These are phyloP conservation scores for Chaetomiaceae sp. DNA, from an alignment of 2,329 filamentous ascomycete genomes.

Conservation along the genomic window DNA sequence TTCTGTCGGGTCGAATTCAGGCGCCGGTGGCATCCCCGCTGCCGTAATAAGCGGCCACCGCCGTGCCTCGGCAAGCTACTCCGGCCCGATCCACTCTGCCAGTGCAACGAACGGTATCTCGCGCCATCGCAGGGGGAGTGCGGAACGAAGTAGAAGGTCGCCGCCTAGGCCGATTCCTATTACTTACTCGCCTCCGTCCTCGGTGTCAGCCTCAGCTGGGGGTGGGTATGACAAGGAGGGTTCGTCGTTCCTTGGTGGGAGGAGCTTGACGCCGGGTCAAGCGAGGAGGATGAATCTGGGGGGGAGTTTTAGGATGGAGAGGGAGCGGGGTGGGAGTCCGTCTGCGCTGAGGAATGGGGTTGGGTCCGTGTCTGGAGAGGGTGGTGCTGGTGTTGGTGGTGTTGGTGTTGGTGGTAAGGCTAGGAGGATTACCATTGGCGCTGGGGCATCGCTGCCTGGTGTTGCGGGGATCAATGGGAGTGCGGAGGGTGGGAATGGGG, in stretches of 20 bases:
- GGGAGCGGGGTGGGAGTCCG: slow-evolving; percentile 10
- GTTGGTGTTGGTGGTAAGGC: slow-evolving; percentile 27
- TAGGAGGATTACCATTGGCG: slow-evolving; percentile 43
- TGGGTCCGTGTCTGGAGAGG: neutral
- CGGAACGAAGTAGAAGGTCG: slow-evolving; percentile 45
- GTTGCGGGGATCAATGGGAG: too few species aligned
- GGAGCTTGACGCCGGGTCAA: slow-evolving; percentile 48
- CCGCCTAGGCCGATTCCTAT: slow-evolving; percentile 41
- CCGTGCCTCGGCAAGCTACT: slow-evolving; percentile 36
- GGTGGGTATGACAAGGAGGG: slow-evolving; percentile 17
- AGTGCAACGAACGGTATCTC: slow-evolving; percentile 54
- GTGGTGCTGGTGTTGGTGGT: slow-evolving; percentile 2
- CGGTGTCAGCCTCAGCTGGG: slow-evolving; percentile 3
- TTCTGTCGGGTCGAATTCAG: slow-evolving; percentile 38
- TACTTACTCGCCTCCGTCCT: slow-evolving; percentile 43
- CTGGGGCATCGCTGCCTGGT: slow-evolving; percentile 30
- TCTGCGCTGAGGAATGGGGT: slow-evolving; percentile 1
- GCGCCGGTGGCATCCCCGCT: slow-evolving; percentile 23
- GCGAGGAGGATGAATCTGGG: slow-evolving; percentile 55
- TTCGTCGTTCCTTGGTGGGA: slow-evolving; percentile 1
- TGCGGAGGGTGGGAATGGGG: slow-evolving; percentile 3
- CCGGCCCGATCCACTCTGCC: slow-evolving; percentile 35
- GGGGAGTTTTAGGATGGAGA: slow-evolving; percentile 35
- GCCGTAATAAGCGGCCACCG: slow-evolving; percentile 25
- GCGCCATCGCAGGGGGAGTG: slow-evolving; percentile 46